These are phyloP conservation scores for Saccharomycopsis sp. DNA, from an alignment of 805 yeast species.

Conservation along the genomic window DNA sequence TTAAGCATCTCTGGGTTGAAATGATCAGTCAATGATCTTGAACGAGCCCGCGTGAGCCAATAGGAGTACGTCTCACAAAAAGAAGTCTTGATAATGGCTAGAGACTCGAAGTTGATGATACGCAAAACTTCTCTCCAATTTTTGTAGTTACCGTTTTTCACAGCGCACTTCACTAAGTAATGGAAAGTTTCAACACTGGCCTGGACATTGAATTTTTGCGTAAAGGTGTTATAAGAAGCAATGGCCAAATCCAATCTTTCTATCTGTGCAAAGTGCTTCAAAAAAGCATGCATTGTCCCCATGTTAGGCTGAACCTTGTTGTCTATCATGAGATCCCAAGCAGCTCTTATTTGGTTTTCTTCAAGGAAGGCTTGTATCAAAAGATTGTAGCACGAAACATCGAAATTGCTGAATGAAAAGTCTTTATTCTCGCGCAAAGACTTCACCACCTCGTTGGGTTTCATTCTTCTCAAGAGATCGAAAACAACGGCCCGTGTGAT, in stretches of 20 bases:
- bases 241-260: slow-evolving; percentile 33
- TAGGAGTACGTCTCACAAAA: slow-evolving; percentile 11
- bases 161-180: slow-evolving; percentile 30
- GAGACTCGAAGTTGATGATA: slow-evolving; percentile 19
- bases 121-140: slow-evolving; percentile 22
- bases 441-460: slow-evolving; percentile 23
- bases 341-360: slow-evolving; percentile 27
- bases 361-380: slow-evolving; percentile 26
- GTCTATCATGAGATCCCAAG: slow-evolving; percentile 25
- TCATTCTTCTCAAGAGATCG: slow-evolving; percentile 22
- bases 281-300: slow-evolving; percentile 28
- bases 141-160: slow-evolving; percentile 28
- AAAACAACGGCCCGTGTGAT: slow-evolving; percentile 26
- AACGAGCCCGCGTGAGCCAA: slow-evolving; percentile 24
- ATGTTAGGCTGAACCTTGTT: slow-evolving; percentile 19
- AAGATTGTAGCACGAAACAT: slow-evolving; percentile 22
- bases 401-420: slow-evolving; percentile 8
- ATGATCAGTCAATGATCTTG: slow-evolving; percentile 30
- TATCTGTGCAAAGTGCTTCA: slow-evolving; percentile 27
- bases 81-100: slow-evolving; percentile 6
- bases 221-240: slow-evolving; percentile 30
- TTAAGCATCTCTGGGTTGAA: slow-evolving; percentile 16
- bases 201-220: slow-evolving; percentile 23
- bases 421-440: slow-evolving; percentile 22
- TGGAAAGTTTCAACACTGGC: slow-evolving; percentile 31